Conservation (phyloP, 768 basidiomycete genomes). For the Pleurotus tuoliensis region DNA sequence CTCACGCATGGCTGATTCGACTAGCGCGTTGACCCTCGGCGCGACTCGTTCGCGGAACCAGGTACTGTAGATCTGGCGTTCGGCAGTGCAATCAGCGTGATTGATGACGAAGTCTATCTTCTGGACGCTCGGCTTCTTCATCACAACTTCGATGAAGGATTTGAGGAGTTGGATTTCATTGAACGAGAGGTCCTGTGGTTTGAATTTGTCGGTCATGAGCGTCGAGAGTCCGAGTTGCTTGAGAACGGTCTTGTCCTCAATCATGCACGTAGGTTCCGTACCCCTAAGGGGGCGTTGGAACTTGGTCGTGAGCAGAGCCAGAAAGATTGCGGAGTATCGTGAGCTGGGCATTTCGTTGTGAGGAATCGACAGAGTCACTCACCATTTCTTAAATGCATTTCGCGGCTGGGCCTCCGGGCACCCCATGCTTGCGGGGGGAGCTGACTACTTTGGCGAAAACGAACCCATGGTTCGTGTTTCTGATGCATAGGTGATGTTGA, state of each 20-base stretch:
- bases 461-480: too few species aligned
- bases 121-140: not conserved
- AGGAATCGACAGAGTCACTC: too few species aligned
- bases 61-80: not conserved
- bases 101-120: not conserved
- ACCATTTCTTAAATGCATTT: too few species aligned
- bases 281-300: not conserved
- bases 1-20: not conserved
- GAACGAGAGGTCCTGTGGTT: not conserved
- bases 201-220: not conserved
- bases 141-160: not conserved
- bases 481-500: too few species aligned
- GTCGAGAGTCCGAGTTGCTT: not conserved
- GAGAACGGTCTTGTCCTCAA: not conserved
- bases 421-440: too few species aligned
- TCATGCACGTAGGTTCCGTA: not conserved
- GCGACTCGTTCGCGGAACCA: not conserved
- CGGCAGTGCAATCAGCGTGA: not conserved
- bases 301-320: not conserved
- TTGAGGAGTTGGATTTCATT: not conserved
- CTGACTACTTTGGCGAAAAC: too few species aligned
- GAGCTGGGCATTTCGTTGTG: not conserved
- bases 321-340: not conserved
- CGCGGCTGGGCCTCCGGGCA: too few species aligned
- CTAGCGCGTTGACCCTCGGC: not conserved